Conservation (phyloP, 768 basidiomycete species). For the Kwoniella sp. region DNA sequence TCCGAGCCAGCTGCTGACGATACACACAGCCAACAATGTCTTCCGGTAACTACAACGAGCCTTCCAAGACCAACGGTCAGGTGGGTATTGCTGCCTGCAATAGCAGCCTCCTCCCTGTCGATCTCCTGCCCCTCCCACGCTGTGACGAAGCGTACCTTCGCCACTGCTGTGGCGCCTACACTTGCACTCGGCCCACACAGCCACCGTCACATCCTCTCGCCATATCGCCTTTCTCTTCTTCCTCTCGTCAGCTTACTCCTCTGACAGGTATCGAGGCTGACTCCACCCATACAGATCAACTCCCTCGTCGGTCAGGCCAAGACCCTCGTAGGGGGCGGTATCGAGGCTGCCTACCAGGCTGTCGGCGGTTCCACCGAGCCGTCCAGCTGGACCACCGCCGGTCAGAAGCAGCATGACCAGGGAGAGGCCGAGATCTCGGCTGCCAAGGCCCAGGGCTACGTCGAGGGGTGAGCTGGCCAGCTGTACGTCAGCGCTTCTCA, state of each 20-base stretch:
- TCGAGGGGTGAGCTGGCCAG: conserved; percentile 41
- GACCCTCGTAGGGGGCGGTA: conserved; percentile 39
- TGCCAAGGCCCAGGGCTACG: conserved; percentile 47
- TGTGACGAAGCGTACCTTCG: too few species aligned
- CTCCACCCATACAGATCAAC: conserved; percentile 36
- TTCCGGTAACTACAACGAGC: conserved; percentile 37
- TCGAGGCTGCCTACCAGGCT: conserved; percentile 41
- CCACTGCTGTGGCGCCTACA: too few species aligned
- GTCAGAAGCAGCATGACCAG: conserved; percentile 46
- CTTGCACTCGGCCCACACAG: too few species aligned
- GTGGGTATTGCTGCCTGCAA: too few species aligned
- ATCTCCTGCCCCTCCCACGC: too few species aligned
- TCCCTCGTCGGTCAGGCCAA: conserved; percentile 46
- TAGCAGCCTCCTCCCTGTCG: too few species aligned
- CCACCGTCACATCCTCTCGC: conserved; percentile 46
- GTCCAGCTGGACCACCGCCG: conserved; percentile 42
- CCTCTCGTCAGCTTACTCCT: too few species aligned
- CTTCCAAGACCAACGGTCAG: conserved; percentile 48
- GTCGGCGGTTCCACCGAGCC: conserved; percentile 46
- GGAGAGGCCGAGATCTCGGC: conserved; percentile 50
- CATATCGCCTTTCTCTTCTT: too few species aligned
- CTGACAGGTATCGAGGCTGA: neutral
- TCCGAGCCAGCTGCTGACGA: neutral
- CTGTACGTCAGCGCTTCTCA: too few species aligned
- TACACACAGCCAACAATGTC: conserved; percentile 21